Percentiles rank a stretch among this genome's conserved stretches.
phyloP scores from a whole-genome alignment of 768 basidiomycete species.

The Podaxis carcinomalis region DNA sequence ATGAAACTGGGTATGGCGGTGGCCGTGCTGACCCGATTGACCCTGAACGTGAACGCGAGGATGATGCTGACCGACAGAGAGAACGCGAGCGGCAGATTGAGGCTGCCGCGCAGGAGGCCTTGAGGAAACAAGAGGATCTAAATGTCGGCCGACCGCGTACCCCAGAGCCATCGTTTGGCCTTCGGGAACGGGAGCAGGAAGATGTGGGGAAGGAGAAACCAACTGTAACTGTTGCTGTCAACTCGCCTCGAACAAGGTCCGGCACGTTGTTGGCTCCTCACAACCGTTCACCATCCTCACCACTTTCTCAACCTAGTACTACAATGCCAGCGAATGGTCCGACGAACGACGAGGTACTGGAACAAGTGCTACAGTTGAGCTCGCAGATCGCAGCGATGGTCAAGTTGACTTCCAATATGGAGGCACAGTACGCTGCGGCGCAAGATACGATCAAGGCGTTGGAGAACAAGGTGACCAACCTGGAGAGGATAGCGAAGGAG shows the following conservation, averaged over 20 bases:
- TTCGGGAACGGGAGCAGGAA: conserved; percentile 16
- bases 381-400: conserved; percentile 75
- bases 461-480: conserved; percentile 59
- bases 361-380: conserved; percentile 62
- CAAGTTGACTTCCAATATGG: conserved; percentile 66
- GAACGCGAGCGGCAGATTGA: conserved; percentile 28
- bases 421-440: conserved; percentile 73
- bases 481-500: conserved; percentile 61
- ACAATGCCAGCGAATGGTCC: not conserved
- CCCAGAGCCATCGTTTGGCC: conserved; percentile 60
- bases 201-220: not conserved
- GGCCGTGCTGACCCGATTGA: conserved; percentile 6
- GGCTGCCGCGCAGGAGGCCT: conserved; percentile 44
- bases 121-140: conserved; percentile 31
- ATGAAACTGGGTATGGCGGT: conserved; percentile 12
- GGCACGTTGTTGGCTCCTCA: conserved; percentile 6
- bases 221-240: not conserved
- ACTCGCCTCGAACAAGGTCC: conserved; percentile 8
- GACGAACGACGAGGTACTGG: conserved; percentile 36
- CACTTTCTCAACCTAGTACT: conserved; percentile 19
- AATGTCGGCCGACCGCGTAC: conserved; percentile 66
- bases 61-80: not conserved
- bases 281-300: conserved; percentile 20
- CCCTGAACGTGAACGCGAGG: conserved; percentile 9
- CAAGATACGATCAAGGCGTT: conserved; percentile 68